Conservation (phyloP, 257 asterid species). For the Echites panduratus region DNA sequence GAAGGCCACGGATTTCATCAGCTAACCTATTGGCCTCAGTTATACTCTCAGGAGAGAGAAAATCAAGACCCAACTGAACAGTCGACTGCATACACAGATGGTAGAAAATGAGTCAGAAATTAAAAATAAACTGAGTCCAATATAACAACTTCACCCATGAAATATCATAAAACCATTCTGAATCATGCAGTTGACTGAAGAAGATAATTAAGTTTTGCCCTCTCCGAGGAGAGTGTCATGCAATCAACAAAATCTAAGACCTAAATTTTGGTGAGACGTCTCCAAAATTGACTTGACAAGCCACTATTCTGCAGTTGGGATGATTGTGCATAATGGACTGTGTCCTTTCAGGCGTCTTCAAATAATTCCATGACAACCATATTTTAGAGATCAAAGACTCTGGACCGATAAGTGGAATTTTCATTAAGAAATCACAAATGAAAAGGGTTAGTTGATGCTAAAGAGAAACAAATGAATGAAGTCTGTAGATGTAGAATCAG, state of each 20-base stretch:
- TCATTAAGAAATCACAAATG: neutral
- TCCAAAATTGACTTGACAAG: neutral
- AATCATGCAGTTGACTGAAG: neutral
- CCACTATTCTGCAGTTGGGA: neutral
- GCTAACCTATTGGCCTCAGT: conserved; percentile 61
- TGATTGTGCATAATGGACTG: neutral
- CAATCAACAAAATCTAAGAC: neutral
- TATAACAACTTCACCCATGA: neutral
- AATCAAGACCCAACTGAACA: conserved; percentile 89
- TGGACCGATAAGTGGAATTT: neutral
- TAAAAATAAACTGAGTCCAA: neutral
- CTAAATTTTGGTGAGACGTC: neutral
- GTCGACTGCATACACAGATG: conserved; percentile 57
- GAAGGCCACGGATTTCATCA: conserved; percentile 87
- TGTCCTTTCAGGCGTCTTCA: neutral
- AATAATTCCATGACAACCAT: neutral
- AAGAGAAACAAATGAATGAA: neutral
- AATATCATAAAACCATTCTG: neutral
- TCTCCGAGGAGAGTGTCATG: neutral
- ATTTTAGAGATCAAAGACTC: neutral
- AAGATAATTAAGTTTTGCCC: conserved; percentile 2
- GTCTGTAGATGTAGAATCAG: neutral
- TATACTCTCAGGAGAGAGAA: conserved; percentile 95
- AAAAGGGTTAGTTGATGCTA: neutral
- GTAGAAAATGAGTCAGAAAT: conserved; percentile 11